Conservation (phyloP, 495 filamentous ascomycete genomes). For the Penicillium ochrochloron region DNA sequence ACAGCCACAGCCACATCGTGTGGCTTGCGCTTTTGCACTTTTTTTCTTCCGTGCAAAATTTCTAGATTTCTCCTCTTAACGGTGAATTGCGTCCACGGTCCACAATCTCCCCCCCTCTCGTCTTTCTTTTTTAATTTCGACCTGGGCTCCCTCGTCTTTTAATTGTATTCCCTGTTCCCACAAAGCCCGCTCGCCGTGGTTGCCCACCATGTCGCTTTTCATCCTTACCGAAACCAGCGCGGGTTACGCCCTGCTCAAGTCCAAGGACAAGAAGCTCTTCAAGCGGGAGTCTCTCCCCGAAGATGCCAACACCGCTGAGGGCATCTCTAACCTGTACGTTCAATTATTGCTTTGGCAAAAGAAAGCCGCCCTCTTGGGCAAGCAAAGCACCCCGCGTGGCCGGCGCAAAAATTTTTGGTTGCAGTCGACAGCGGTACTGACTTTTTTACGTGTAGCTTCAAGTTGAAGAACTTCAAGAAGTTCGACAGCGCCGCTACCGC, state of each 20-base stretch:
- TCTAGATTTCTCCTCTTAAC: constrained; percentile 35
- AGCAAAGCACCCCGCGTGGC: constrained; percentile 13
- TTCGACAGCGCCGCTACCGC: constrained; percentile 89
- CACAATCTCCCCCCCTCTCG: constrained; percentile 20
- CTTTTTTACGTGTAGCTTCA: constrained; percentile 62
- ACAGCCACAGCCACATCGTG: constrained; percentile 33
- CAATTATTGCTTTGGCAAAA: constrained; percentile 12
- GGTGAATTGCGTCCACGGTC: constrained; percentile 33
- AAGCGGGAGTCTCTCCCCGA: constrained; percentile 77
- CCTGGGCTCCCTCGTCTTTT: constrained; percentile 22
- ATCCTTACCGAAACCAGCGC: constrained; percentile 92
- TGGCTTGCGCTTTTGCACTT: constrained; percentile 38
- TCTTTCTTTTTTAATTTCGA: constrained; percentile 26
- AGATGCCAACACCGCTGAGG: constrained; percentile 79
- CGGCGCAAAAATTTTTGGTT: constrained; percentile 35
- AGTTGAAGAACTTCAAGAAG: constrained; percentile 95
- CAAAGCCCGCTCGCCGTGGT: constrained; percentile 37
- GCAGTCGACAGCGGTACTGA: constrained; percentile 33
- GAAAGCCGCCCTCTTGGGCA: constrained; percentile 15
- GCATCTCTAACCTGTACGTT: constrained; percentile 82
- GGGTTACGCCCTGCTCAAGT: constrained; percentile 97
- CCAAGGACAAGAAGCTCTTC: constrained; percentile 95
- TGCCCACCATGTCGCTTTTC: constrained; percentile 70
- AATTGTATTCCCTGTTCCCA: constrained; percentile 26
- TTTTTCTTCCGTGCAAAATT: constrained; percentile 40